A percentile compares a stretch with the other conserved stretches of the same genome.
Evolutionary conservation across 2,329 filamentous ascomycete species (phyloP).

Genomic region (Hypoxylon sp.): DNA sequence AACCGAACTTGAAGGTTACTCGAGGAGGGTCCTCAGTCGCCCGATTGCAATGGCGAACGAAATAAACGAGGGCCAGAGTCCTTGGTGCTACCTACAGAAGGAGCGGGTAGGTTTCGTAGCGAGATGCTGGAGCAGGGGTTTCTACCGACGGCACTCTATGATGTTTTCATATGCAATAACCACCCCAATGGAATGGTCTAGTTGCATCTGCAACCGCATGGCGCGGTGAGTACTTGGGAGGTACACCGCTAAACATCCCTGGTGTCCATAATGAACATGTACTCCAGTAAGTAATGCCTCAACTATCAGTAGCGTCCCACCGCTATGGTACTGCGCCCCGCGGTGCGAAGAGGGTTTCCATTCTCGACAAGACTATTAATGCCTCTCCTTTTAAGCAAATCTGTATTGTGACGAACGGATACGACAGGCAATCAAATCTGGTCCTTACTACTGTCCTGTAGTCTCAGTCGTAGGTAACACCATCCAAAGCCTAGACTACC

Average conservation of each 20-base stretch:
- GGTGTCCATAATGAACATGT: conserved; percentile 25
- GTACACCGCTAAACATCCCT: conserved; percentile 30
- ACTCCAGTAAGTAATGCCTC: conserved; percentile 22
- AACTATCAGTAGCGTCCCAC: conserved; percentile 30
- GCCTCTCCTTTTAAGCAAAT: conserved; percentile 12
- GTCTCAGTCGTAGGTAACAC: conserved; percentile 5
- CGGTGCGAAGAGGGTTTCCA: conserved; percentile 30
- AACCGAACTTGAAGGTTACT: conserved; percentile 24
- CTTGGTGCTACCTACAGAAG: conserved; percentile 30
- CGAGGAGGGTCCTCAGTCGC: conserved; percentile 23
- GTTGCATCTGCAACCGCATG: conserved; percentile 41
- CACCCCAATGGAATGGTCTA: conserved; percentile 27
- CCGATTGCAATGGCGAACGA: conserved; percentile 19
- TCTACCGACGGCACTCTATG: conserved; percentile 24
- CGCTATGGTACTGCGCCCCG: conserved; percentile 35
- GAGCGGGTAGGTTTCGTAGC: conserved; percentile 23
- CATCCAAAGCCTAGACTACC: conserved; percentile 11
- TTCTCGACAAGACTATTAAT: conserved; percentile 21
- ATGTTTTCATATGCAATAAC: conserved; percentile 35
- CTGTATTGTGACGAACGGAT: conserved; percentile 17
- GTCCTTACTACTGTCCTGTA: conserved; percentile 8
- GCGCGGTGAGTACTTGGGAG: conserved; percentile 25
- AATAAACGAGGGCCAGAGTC: conserved; percentile 22
- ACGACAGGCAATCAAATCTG: conserved; percentile 9
- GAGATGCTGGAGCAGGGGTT: conserved; percentile 22